Conservation (phyloP, 1,139 yeast species). For the Magnusiomyces tetraspermus region DNA sequence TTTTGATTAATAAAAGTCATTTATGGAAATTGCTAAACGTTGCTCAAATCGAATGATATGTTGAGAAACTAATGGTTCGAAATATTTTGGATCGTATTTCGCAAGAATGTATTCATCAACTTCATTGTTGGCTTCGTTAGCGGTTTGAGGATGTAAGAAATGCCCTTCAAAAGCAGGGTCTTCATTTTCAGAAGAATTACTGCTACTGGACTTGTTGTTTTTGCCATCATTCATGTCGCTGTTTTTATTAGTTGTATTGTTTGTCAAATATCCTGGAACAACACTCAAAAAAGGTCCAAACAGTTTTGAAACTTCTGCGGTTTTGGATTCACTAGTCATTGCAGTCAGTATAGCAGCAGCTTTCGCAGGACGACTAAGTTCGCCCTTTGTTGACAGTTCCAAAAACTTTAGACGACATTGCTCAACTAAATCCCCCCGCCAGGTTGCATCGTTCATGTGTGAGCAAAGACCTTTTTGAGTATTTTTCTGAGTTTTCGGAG, state of each 20-base stretch:
- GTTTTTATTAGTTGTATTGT: too few species aligned
- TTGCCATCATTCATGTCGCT: too few species aligned
- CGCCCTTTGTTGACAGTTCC: background rate
- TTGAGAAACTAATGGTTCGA: background rate
- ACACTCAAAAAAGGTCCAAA: conserved; percentile 1
- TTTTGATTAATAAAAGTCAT: background rate
- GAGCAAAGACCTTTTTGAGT: background rate
- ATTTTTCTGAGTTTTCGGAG: background rate
- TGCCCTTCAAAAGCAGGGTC: too few species aligned
- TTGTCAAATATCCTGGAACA: too few species aligned
- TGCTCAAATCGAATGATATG: background rate
- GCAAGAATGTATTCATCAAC: too few species aligned
- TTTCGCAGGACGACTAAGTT: background rate
- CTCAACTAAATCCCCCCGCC: background rate
- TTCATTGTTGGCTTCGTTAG: too few species aligned
- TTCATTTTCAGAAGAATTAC: too few species aligned
- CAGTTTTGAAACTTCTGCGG: background rate
- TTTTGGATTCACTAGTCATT: background rate
- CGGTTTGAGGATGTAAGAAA: too few species aligned
- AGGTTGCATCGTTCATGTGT: background rate
- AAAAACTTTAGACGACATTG: background rate
- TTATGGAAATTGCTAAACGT: background rate
- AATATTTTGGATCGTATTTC: background rate
- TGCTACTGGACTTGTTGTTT: too few species aligned
- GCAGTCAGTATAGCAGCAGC: conserved; percentile 3